phyloP scores from a whole-genome alignment of 2,329 filamentous ascomycete genomes.

The Talaromyces sp. region DNA sequence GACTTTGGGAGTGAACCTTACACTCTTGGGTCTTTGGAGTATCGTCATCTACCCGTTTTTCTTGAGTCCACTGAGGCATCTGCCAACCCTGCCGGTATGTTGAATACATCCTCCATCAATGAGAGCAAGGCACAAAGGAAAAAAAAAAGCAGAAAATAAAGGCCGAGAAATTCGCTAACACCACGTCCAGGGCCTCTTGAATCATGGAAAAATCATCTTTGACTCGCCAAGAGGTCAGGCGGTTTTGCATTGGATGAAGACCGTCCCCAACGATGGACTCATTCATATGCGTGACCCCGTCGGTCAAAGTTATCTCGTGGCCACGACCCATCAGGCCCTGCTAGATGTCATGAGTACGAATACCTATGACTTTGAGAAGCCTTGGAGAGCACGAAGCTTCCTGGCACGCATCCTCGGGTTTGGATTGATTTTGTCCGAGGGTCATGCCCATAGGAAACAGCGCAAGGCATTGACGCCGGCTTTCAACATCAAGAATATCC shows the following conservation, averaged over 20 bases:
- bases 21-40: conserved; percentile 37
- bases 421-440: conserved; percentile 55
- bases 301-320: conserved; percentile 38
- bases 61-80: conserved; percentile 54
- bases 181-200: conserved; percentile 27
- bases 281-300: conserved; percentile 55
- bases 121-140: too few relatives aligned
- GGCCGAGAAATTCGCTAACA: not conserved
- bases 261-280: conserved; percentile 58
- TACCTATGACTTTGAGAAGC: conserved; percentile 59
- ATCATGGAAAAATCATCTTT: conserved; percentile 33
- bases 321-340: conserved; percentile 44
- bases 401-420: conserved; percentile 54
- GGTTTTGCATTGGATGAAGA: conserved; percentile 52
- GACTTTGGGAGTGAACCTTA: conserved; percentile 29
- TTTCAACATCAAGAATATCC: conserved; percentile 42
- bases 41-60: conserved; percentile 54
- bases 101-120: too few relatives aligned
- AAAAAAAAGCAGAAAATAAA: not conserved
- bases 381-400: conserved; percentile 46
- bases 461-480: conserved; percentile 41
- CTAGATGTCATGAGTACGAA: conserved; percentile 57
- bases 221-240: conserved; percentile 36
- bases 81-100: conserved; percentile 46
- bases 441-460: conserved; percentile 54